Evolutionary conservation across 2,329 filamentous ascomycete genomes (phyloP).

Genomic region (Phaeosphaeriaceae sp.): DNA sequence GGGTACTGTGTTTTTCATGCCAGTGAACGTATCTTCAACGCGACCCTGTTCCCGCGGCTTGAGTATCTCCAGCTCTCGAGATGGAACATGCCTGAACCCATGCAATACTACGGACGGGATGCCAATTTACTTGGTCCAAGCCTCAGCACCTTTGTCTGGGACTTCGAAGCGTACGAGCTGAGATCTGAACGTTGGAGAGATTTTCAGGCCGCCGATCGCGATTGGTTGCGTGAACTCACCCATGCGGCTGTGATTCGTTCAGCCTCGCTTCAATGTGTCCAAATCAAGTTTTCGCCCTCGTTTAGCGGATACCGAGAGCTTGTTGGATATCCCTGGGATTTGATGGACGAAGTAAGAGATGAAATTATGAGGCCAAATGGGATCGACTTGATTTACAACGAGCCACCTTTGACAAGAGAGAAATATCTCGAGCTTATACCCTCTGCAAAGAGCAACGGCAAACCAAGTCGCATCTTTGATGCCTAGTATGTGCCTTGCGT

Average conservation of each 20-base stretch:
- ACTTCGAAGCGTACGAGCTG: slow-evolving; percentile 11
- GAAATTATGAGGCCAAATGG: slow-evolving; percentile 8
- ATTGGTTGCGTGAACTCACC: slow-evolving; percentile 11
- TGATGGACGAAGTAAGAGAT: slow-evolving; percentile 15
- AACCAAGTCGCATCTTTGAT: background rate
- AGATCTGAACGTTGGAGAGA: slow-evolving; percentile 6
- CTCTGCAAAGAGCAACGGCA: background rate
- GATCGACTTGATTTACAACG: slow-evolving; percentile 11
- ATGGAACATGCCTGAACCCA: slow-evolving; percentile 6
- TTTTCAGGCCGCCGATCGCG: slow-evolving; percentile 11
- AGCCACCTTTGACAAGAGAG: background rate
- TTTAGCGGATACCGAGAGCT: background rate
- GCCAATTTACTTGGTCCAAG: slow-evolving; percentile 13
- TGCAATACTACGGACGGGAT: slow-evolving; percentile 7
- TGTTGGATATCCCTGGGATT: slow-evolving; percentile 16
- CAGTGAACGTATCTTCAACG: slow-evolving; percentile 13
- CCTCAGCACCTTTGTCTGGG: slow-evolving; percentile 12
- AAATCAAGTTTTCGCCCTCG: slow-evolving; percentile 10
- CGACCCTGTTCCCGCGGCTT: slow-evolving; percentile 17
- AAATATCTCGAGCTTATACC: background rate
- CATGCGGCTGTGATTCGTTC: slow-evolving; percentile 6
- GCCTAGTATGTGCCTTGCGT: slow-evolving; percentile 19
- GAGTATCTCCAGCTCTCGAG: slow-evolving; percentile 14
- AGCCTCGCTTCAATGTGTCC: slow-evolving; percentile 10
- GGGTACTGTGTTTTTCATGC: slow-evolving; percentile 1